Conservation (phyloP, 2,329 filamentous ascomycete genomes). For the Neoarthrinium moseri region DNA sequence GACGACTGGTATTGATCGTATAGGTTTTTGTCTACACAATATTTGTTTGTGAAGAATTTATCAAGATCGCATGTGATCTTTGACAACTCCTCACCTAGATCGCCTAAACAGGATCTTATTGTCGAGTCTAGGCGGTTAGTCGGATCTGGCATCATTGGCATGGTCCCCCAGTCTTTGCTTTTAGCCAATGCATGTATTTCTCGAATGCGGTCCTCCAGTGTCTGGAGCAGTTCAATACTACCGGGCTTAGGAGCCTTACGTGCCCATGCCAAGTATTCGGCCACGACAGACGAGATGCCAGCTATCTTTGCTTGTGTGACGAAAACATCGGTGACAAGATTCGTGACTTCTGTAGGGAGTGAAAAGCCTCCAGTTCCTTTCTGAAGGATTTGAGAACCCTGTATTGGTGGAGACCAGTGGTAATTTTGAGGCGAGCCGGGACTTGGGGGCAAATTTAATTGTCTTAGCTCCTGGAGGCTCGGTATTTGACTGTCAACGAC, state of each 20-base stretch:
- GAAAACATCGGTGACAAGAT: conserved; percentile 20
- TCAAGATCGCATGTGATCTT: not conserved
- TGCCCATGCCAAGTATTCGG: conserved; percentile 21
- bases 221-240: conserved; percentile 15
- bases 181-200: conserved; percentile 18
- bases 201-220: conserved; percentile 17
- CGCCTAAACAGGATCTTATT: not conserved
- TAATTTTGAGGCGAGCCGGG: not conserved
- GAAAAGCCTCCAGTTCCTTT: conserved; percentile 9
- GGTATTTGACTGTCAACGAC: conserved; percentile 13
- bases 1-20: not conserved
- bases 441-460: conserved; percentile 15
- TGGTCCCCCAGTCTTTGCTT: not conserved
- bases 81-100: not conserved
- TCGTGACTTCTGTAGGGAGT: conserved; percentile 19
- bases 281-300: conserved; percentile 20
- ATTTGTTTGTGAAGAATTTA: not conserved
- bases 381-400: conserved; percentile 16
- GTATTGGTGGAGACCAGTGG: conserved; percentile 10
- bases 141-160: not conserved
- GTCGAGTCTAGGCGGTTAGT: not conserved
- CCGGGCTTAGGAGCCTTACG: conserved; percentile 11
- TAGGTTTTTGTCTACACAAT: not conserved
- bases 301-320: conserved; percentile 21
- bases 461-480: conserved; percentile 16